A percentile compares a stretch with the other conserved stretches of the same genome.
phyloP scores from a whole-genome alignment of 2,329 filamentous ascomycete genomes.

The Cryphonectria carpinicola region DNA sequence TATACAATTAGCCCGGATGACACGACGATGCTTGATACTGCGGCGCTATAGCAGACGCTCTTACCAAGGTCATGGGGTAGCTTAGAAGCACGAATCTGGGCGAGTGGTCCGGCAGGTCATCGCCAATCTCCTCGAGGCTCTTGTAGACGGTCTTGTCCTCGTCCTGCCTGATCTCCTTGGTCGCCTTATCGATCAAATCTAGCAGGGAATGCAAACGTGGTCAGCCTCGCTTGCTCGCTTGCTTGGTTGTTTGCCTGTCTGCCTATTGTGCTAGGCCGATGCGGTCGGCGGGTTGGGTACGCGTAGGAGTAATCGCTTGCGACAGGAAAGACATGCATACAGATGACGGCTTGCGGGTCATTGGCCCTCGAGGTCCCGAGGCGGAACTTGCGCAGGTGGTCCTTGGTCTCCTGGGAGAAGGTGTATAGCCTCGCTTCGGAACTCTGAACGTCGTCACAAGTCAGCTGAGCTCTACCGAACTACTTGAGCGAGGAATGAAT shows the following conservation, averaged over 20 bases:
- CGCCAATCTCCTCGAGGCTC: conserved; percentile 77
- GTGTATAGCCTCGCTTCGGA: conserved; percentile 91
- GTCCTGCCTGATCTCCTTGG: conserved; percentile 84
- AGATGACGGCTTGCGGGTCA: conserved; percentile 89
- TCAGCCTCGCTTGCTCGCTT: conserved; percentile 25
- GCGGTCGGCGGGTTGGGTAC: neutral
- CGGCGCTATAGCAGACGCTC: neutral
- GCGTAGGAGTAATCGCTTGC: conserved; percentile 11
- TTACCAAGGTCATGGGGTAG: conserved; percentile 85
- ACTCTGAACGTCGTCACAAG: conserved; percentile 42
- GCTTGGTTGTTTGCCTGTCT: conserved; percentile 40
- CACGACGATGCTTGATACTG: neutral
- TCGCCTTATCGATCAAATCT: conserved; percentile 85
- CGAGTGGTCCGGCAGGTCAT: conserved; percentile 90
- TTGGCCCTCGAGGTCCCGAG: conserved; percentile 86
- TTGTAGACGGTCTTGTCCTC: conserved; percentile 78
- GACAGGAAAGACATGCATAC: conserved; percentile 63
- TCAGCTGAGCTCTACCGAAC: neutral
- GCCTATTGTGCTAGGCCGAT: conserved; percentile 72
- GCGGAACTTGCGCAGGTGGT: conserved; percentile 92
- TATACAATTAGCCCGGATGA: neutral
- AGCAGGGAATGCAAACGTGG: neutral
- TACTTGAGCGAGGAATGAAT: neutral
- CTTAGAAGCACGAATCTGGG: conserved; percentile 89
- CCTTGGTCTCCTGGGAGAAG: conserved; percentile 88